phyloP scores from a whole-genome alignment of 208 protist species.

The Porcisia hertigi region DNA sequence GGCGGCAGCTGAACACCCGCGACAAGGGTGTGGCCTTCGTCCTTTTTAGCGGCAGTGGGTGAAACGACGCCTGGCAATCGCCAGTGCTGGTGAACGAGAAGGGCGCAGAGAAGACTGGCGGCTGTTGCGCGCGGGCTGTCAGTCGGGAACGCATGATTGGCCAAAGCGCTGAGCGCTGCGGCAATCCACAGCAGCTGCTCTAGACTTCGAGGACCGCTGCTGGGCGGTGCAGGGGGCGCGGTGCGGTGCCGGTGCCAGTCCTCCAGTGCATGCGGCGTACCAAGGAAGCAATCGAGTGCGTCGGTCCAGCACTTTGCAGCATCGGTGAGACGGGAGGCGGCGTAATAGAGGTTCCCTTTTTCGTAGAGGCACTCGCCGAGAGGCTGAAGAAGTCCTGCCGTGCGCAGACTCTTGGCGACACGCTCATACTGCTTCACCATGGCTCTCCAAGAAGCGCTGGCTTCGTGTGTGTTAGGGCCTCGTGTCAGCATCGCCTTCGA shows the following conservation, averaged over 20 bases:
- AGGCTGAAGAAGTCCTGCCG: constrained; percentile 51
- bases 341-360: constrained; percentile 54
- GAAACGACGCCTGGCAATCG: constrained; percentile 21
- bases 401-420: constrained; percentile 45
- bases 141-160: constrained; percentile 61
- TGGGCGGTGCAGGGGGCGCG: constrained; percentile 13
- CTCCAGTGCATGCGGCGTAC: constrained; percentile 50
- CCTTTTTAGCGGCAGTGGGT: not conserved
- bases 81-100: constrained; percentile 45
- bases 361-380: constrained; percentile 79
- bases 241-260: constrained; percentile 43
- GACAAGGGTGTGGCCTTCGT: constrained; percentile 10
- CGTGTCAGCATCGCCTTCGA: not conserved
- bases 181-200: constrained; percentile 24
- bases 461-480: not conserved
- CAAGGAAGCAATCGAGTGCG: constrained; percentile 69
- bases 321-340: constrained; percentile 36
- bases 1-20: constrained; percentile 22
- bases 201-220: constrained; percentile 10
- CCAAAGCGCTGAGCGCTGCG: constrained; percentile 56
- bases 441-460: constrained; percentile 23
- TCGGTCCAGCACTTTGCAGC: constrained; percentile 72
- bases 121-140: constrained; percentile 55
- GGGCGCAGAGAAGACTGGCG: constrained; percentile 53
- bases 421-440: constrained; percentile 51